phyloP scores from a whole-genome alignment of 225 moss, liverwort and hornwort species.

The Polytrichum formosum region DNA sequence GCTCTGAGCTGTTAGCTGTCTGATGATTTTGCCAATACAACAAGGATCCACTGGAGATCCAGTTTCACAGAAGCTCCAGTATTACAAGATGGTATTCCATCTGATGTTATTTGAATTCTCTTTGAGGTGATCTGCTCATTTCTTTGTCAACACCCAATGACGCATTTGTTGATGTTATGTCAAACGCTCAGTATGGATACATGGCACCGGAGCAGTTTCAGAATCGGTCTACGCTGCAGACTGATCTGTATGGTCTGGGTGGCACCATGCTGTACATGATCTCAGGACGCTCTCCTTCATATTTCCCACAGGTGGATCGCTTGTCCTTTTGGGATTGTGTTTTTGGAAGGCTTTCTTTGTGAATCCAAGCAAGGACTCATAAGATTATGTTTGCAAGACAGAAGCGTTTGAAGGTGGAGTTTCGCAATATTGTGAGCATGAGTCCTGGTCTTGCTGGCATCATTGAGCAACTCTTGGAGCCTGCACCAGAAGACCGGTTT shows the following conservation, averaged over 20 bases:
- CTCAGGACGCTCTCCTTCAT: slow-evolving; percentile 74
- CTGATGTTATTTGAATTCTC: no score
- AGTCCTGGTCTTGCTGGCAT: slow-evolving; percentile 58
- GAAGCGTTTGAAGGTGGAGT: slow-evolving; percentile 87
- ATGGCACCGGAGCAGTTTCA: slow-evolving; percentile 99
- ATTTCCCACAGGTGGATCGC: slow-evolving; percentile 65
- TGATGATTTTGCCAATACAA: no score
- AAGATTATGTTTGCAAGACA: slow-evolving; percentile 23
- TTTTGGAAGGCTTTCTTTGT: background rate
- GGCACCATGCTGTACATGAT: slow-evolving; percentile 86
- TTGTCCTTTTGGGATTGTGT: background rate
- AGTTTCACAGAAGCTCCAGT: no score
- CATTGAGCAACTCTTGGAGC: slow-evolving; percentile 80
- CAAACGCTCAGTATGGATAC: slow-evolving; percentile 69
- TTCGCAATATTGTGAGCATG: slow-evolving; percentile 57
- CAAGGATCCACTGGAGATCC: no score
- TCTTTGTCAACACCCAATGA: slow-evolving; percentile 1
- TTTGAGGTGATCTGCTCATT: background rate
- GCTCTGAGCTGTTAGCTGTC: no score
- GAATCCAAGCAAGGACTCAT: slow-evolving; percentile 1
- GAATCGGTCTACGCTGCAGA: slow-evolving; percentile 86
- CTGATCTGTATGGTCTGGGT: slow-evolving; percentile 94
- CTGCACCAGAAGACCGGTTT: slow-evolving; percentile 94
- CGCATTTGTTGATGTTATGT: background rate
- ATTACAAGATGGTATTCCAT: no score